Percentiles rank a stretch among this genome's conserved stretches.
phyloP scores from a whole-genome alignment of 352 stramenopile species.

The Pythium oligandrum region DNA sequence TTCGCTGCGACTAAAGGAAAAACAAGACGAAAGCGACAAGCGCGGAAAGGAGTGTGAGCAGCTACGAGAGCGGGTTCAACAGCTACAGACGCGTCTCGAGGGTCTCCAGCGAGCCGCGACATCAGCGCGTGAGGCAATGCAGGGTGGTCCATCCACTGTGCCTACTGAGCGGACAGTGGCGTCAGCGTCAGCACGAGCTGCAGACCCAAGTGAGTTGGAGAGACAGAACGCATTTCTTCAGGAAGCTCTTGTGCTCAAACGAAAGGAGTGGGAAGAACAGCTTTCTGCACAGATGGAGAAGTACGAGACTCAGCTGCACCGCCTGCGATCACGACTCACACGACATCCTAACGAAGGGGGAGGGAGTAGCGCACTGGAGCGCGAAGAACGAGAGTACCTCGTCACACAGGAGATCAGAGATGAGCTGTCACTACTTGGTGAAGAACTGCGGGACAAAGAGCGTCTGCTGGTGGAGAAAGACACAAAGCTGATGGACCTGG shows the following conservation, averaged over 20 bases:
- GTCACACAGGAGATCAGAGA: slow-evolving; percentile 37
- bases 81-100: slow-evolving; percentile 20
- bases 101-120: slow-evolving; percentile 21
- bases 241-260: slow-evolving; percentile 54
- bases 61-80: slow-evolving; percentile 24
- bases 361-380: slow-evolving; percentile 14
- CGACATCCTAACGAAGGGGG: neutral
- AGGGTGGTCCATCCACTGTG: neutral
- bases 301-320: slow-evolving; percentile 48
- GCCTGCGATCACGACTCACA: slow-evolving; percentile 24
- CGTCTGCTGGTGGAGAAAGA: slow-evolving; percentile 51
- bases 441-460: slow-evolving; percentile 49
- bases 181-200: neutral
- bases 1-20: slow-evolving; percentile 63
- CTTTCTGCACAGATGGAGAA: slow-evolving; percentile 44
- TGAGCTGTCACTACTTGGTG: slow-evolving; percentile 31
- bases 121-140: slow-evolving; percentile 14
- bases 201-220: slow-evolving; percentile 24
- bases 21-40: slow-evolving; percentile 41
- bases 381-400: slow-evolving; percentile 50
- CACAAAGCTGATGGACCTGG: slow-evolving; percentile 55
- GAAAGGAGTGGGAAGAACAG: slow-evolving; percentile 56
- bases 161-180: too few relatives aligned
- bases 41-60: slow-evolving; percentile 39
- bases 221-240: slow-evolving; percentile 54